Conservation (phyloP, 2,329 filamentous ascomycete species). For the Cladosporium austrohemisphaericum region DNA sequence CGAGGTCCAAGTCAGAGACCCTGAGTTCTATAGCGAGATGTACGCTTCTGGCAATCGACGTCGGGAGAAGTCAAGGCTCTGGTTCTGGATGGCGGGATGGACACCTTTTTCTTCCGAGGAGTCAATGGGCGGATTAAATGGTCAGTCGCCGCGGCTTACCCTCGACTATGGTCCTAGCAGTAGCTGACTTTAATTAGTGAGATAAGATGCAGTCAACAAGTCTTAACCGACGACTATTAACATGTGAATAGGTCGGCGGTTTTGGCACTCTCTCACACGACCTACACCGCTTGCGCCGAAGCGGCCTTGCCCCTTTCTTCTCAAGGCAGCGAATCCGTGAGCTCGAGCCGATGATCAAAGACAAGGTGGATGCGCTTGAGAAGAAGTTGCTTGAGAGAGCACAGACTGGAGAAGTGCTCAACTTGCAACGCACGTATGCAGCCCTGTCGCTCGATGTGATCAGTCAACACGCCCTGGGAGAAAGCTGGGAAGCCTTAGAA, state of each 20-base stretch:
- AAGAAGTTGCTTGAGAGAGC: neutral
- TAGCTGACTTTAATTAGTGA: neutral
- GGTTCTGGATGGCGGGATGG: slow-evolving; percentile 5
- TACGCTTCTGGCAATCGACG: slow-evolving; percentile 1
- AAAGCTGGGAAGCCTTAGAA: slow-evolving; percentile 3
- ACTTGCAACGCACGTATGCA: neutral
- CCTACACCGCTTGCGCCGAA: neutral
- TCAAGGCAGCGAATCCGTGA: slow-evolving; percentile 2
- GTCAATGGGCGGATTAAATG: neutral
- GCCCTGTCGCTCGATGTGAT: slow-evolving; percentile 2
- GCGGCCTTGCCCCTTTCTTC: slow-evolving; percentile 2
- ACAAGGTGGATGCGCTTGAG: neutral
- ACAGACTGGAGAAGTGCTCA: slow-evolving; percentile 1
- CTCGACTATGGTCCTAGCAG: no score
- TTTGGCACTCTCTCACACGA: slow-evolving; percentile 2
- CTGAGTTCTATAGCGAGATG: slow-evolving; percentile 5
- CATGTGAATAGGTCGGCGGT: no score
- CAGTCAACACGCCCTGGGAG: neutral
- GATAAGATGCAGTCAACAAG: neutral
- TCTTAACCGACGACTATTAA: no score
- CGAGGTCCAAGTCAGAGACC: slow-evolving; percentile 27
- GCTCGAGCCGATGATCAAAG: slow-evolving; percentile 1
- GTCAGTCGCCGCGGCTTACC: neutral
- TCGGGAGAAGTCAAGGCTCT: slow-evolving; percentile 1
- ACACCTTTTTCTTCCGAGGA: neutral